Percentiles rank a stretch among this genome's conserved stretches.
Conservation (phyloP, 2,329 filamentous ascomycete species). For the Penicillium vulpinum region DNA sequence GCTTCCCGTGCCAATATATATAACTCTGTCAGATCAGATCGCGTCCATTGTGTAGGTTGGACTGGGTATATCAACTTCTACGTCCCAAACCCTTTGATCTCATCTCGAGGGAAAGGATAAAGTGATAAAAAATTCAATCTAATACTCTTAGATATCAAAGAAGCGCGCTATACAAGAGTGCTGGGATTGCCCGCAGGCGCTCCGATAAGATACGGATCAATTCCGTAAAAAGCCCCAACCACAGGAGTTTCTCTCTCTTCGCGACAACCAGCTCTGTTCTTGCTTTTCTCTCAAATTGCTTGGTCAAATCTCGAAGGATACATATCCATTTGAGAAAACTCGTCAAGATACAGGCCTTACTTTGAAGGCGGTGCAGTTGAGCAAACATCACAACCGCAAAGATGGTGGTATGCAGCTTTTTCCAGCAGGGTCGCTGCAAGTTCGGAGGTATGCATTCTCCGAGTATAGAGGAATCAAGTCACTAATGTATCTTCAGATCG, state of each 20-base stretch:
- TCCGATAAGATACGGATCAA: conserved; percentile 8
- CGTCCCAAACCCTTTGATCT: background rate
- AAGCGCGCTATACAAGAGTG: background rate
- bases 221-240: conserved; percentile 7
- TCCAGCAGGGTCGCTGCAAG: conserved; percentile 63
- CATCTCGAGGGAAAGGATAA: background rate
- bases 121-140: background rate
- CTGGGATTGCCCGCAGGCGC: background rate
- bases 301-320: background rate
- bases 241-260: conserved; percentile 1
- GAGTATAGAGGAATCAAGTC: background rate
- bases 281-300: background rate
- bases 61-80: background rate
- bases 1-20: background rate
- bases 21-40: background rate
- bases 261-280: background rate
- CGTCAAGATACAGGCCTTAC: background rate
- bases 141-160: background rate
- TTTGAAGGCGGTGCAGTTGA: background rate
- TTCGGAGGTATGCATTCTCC: conserved; percentile 57
- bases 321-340: background rate
- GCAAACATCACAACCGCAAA: conserved; percentile 11
- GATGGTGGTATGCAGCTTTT: conserved; percentile 63
- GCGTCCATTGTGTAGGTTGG: background rate
- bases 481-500: conserved; percentile 44